A percentile compares a stretch with the other conserved stretches of the same genome.
These are phyloP conservation scores for Monosporascus sp. DNA, from an alignment of 2,329 filamentous ascomycete genomes.

Conservation along the genomic window DNA sequence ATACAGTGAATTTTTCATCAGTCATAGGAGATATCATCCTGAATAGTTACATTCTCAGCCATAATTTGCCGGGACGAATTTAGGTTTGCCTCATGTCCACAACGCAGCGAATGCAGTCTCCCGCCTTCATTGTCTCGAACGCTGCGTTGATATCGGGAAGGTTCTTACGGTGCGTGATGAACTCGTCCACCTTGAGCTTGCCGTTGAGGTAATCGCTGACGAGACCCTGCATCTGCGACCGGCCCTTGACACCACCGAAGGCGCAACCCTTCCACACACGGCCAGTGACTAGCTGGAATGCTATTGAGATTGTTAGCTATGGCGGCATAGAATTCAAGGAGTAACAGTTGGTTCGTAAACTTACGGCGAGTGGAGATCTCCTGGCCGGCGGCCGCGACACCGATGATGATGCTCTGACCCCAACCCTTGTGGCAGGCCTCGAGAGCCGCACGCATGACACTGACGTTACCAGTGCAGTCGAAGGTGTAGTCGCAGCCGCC, in stretches of 20 bases:
- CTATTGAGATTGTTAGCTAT: constrained; percentile 38
- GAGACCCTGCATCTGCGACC: constrained; percentile 80
- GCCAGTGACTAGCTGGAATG: constrained; percentile 97
- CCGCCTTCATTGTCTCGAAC: constrained; percentile 90
- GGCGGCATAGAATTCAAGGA: background rate
- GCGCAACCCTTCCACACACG: constrained; percentile 97
- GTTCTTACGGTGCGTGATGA: constrained; percentile 92
- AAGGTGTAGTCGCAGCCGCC: constrained; percentile 99
- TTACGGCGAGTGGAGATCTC: constrained; percentile 90
- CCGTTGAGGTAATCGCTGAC: constrained; percentile 87
- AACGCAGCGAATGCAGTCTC: constrained; percentile 95
- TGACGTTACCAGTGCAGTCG: constrained; percentile 96
- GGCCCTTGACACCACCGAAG: constrained; percentile 97
- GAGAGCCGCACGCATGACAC: constrained; percentile 85
- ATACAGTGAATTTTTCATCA: no score
- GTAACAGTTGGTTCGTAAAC: constrained; percentile 32
- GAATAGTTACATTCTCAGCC: no score
- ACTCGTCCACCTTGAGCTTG: constrained; percentile 95
- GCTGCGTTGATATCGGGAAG: constrained; percentile 81
- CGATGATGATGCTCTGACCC: constrained; percentile 97
- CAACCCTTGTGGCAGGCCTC: constrained; percentile 99
- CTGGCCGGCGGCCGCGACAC: constrained; percentile 91
- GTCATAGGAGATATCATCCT: no score
- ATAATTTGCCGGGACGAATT: background rate
- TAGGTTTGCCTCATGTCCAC: constrained; percentile 51